Percentiles rank a stretch among this genome's conserved stretches.
These are phyloP conservation scores for Euphorbia celastroides DNA, from an alignment of 441 rosid species.

Conservation along the genomic window DNA sequence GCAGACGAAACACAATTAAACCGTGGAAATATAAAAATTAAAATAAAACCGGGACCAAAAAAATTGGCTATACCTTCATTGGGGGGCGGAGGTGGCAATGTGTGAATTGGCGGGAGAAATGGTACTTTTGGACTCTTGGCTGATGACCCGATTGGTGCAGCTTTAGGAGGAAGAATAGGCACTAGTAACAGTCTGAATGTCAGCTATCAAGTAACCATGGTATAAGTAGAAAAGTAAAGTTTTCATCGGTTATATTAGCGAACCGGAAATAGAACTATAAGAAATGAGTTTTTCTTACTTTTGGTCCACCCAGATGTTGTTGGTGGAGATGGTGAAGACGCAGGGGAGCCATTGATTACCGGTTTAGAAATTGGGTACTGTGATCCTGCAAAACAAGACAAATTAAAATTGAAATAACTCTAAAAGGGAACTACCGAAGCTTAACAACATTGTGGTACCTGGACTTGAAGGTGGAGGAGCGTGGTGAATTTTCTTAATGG, in stretches of 20 bases:
- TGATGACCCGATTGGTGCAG: slow-evolving; percentile 37
- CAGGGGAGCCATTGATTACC: slow-evolving; percentile 28
- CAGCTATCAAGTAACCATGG: slow-evolving; percentile 15
- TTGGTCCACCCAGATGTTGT: slow-evolving; percentile 32
- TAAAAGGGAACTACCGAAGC: slow-evolving; percentile 13
- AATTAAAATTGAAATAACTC: slow-evolving; percentile 14
- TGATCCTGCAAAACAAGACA: slow-evolving; percentile 22
- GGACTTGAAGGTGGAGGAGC: slow-evolving; percentile 45
- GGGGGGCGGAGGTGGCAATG: slow-evolving; percentile 96
- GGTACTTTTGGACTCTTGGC: slow-evolving; percentile 54
- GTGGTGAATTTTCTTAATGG: slow-evolving; percentile 29
- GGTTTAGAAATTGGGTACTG: slow-evolving; percentile 34
- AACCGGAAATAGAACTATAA: background rate
- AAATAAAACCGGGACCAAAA: no score
- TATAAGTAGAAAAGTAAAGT: slow-evolving; percentile 4
- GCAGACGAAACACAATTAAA: no score
- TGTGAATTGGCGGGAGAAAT: slow-evolving; percentile 45
- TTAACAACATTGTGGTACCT: slow-evolving; percentile 31
- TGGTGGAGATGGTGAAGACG: slow-evolving; percentile 51
- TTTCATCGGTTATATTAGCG: background rate
- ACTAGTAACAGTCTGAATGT: slow-evolving; percentile 33
- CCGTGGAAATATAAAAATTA: no score
- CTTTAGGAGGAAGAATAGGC: slow-evolving; percentile 33
- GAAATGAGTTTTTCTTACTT: slow-evolving; percentile 29
- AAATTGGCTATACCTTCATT: slow-evolving; percentile 54